Base-by-base conservation (phyloP, 75 land plant species). In the Ceratopteris richardii region DNA sequence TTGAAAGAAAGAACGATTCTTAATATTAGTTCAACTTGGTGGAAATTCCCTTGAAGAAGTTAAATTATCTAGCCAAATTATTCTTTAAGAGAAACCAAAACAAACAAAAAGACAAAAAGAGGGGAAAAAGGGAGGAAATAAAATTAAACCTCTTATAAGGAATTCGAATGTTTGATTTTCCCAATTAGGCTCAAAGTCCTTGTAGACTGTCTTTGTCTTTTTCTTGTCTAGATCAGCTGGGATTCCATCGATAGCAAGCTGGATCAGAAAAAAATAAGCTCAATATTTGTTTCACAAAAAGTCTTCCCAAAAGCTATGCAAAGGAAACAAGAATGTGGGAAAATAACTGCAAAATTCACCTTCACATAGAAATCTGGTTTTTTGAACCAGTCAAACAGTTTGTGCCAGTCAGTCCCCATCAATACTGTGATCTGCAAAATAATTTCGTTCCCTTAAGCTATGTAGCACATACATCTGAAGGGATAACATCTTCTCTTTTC, bases 351-450 rank as follows among this genome's bases (percentile, higher is more conserved):
- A 40, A 14, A 14, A 5, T 46, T 22, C 20, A 66, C 75, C 75
- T 72, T 72, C 2, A 66, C 59, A 56, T 72, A 72, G 46, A 72
- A 72, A 30, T 72, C 75, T 29, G 75, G 75, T 17, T 64, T 60
- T 11, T 54, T 65, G 19, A 51, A 59, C 3, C 51, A 36, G 55
- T 66, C 75, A 66, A 66, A 65, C 6, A 23, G 29, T 40, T 50
- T 59, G 27, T 72, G 75, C 75, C 75, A 72, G 31, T 66, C 54
- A 26, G 64, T 59, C 26, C 75, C 75, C 31, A 65, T 51, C 26
- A 72, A 44, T 7, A 72, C 66, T 31, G 26, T 72, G 6, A 72
- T 59, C 75, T 72, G 60, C 55, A 66, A 11, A 21, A 14, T 24
- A 17, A 62, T 44, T 17, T 25, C 18, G n/a, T n/a, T n/a, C n/a